Evolutionary conservation across 164 flowering plant species (phyloP).

Genomic region (Magnolia officinalis): DNA sequence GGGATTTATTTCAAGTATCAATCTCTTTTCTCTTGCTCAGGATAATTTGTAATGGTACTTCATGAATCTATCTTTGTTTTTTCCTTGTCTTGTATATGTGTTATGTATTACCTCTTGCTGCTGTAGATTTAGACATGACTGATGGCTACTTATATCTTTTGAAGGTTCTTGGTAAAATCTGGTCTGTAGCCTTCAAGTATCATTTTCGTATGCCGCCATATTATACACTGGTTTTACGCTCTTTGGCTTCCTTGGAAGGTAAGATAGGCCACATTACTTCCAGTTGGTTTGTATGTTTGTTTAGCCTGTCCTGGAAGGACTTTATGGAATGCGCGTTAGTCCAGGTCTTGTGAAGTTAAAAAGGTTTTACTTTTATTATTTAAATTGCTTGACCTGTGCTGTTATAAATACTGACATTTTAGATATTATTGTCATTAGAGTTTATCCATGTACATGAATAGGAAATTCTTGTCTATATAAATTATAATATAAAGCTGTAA

Average conservation of each 20-base stretch:
- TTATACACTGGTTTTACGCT: slow-evolving; percentile 77
- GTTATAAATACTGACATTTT: no score
- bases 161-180: slow-evolving; percentile 84
- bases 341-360: no score
- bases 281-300: neutral
- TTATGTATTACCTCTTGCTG: neutral
- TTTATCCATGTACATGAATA: neutral
- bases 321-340: no score
- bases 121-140: neutral
- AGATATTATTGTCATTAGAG: no score
- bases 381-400: no score
- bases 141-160: slow-evolving; percentile 10
- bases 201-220: slow-evolving; percentile 98
- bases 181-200: slow-evolving; percentile 81
- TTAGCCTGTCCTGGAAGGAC: neutral
- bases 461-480: neutral
- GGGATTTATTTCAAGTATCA: no score
- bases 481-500: neutral
- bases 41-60: neutral
- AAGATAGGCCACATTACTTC: slow-evolving; percentile 6
- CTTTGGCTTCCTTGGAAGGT: slow-evolving; percentile 97
- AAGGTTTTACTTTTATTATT: no score
- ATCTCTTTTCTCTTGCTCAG: neutral
- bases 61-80: neutral
- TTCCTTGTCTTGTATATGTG: neutral